phyloP scores from a whole-genome alignment of 495 filamentous ascomycete genomes.

The Neurospora discreta region DNA sequence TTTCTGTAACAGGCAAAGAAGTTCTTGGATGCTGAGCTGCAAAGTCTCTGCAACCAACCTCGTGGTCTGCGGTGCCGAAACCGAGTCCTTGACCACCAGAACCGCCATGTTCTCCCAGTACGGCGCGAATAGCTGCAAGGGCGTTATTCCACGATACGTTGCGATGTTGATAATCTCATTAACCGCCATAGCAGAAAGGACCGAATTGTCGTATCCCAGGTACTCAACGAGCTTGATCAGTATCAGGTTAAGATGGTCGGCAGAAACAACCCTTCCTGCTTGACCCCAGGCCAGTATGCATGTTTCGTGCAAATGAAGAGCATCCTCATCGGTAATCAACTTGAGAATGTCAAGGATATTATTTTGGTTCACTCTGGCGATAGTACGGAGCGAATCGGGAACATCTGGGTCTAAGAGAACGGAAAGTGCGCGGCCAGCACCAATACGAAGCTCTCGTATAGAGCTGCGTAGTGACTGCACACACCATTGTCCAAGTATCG shows the following conservation, averaged over 20 bases:
- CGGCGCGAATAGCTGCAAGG: constrained; percentile 61
- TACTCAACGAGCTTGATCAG: constrained; percentile 76
- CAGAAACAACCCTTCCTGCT: constrained; percentile 49
- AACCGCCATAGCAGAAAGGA: constrained; percentile 68
- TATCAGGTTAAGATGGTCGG: constrained; percentile 76
- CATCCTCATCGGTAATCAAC: constrained; percentile 53
- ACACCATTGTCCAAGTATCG: constrained; percentile 65
- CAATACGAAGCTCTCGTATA: constrained; percentile 72
- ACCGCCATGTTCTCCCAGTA: constrained; percentile 80
- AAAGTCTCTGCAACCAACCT: constrained; percentile 72
- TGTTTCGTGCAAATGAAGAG: constrained; percentile 61
- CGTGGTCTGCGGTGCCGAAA: constrained; percentile 67
- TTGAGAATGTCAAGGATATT: constrained; percentile 58
- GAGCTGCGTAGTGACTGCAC: constrained; percentile 71
- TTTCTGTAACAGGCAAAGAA: constrained; percentile 66
- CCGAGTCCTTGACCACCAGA: constrained; percentile 67
- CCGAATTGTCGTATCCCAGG: constrained; percentile 68
- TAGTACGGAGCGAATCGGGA: constrained; percentile 22
- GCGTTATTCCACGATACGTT: constrained; percentile 43
- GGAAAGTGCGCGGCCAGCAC: constrained; percentile 46
- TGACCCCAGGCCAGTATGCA: constrained; percentile 76
- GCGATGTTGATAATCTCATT: constrained; percentile 60
- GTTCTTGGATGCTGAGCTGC: constrained; percentile 55
- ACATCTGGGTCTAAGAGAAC: constrained; percentile 48
- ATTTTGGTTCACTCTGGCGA: constrained; percentile 52